Base-by-base conservation (phyloP, 345 rosid species). In the Durio zibethinus region DNA sequence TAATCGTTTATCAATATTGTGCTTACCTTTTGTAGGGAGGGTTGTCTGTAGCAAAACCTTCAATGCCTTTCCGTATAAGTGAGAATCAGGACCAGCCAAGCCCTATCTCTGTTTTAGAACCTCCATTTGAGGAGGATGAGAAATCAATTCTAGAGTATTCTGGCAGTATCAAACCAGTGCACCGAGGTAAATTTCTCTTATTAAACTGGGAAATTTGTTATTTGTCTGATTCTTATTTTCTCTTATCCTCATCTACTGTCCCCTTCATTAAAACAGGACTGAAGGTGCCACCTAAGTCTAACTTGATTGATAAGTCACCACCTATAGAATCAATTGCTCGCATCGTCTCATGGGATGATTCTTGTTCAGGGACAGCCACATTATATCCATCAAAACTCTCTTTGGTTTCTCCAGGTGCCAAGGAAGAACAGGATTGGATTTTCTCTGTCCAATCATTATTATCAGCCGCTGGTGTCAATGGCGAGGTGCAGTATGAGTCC, bases 71-170 rank as follows among this genome's bases (percentile, higher is more conserved):
- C 69, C 85, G 59, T 83, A 76, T 53, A 36, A 86, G 78, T 68
- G 92, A 90, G 83, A 93, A 86, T 89, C 97, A 88, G 84, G 97
- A 92, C 85, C 99, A 94, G 80, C 98, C 94, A 40, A 97, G 98
- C 81, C 99, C 97, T 59, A 88, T 90, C 48, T 94, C 99, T 5
- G 97, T 91, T 86, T 82, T 97, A 81, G 91, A 94, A 36, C 87
- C 84, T 9, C 85, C 83, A 56, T 97, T 94, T 36, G 89, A 89
- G 61, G 97, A 93, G 81, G 92, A 92, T 83, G 87, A 86, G 80
- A 83, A 61, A 71, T 23, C 73, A 77, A 77, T 72, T 75, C 77
- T 81, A 31, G 93, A 85, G 80, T 82, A 74, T 53, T 85, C 83
- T 69, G 83, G 83, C 50, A 74, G 65, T 78, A 42, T 81, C 42